phyloP scores from a whole-genome alignment of 129 eudicot genomes.

The Flaveria brownii region DNA sequence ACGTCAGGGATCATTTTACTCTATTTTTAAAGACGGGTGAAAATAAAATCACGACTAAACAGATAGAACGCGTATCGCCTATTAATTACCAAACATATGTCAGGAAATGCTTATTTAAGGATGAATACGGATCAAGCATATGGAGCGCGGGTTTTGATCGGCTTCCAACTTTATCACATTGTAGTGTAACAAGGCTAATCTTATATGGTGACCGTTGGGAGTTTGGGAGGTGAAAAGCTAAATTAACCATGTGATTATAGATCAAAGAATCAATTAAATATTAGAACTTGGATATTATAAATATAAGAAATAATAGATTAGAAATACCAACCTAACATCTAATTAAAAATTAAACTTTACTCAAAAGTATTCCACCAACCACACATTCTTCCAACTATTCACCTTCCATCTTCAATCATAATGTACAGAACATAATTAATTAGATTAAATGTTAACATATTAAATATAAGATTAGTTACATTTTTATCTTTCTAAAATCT shows the following conservation, averaged over 20 bases:
- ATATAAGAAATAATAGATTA: not conserved
- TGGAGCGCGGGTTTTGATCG: not conserved
- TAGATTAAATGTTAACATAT: not conserved
- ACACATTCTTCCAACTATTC: slow-evolving; percentile 15
- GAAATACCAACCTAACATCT: not conserved
- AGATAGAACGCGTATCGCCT: not conserved
- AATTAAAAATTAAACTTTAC: slow-evolving; percentile 29
- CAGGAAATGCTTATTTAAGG: not conserved
- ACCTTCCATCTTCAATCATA: slow-evolving; percentile 14
- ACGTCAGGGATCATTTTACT: too few relatives aligned
- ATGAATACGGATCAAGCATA: not conserved
- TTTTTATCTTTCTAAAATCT: too few relatives aligned
- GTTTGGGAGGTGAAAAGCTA: not conserved
- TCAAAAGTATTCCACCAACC: slow-evolving; percentile 32
- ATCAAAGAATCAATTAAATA: not conserved
- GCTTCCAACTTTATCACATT: not conserved
- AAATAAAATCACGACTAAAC: not conserved
- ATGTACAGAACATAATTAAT: not conserved
- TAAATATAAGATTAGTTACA: not conserved
- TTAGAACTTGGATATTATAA: not conserved
- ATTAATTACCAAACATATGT: not conserved
- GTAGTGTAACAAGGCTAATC: not conserved
- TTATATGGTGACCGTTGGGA: not conserved
- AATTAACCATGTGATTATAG: not conserved
- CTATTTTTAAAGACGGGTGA: not conserved